phyloP scores from a whole-genome alignment of 805 yeast genomes.

The Candida wancherniae region DNA sequence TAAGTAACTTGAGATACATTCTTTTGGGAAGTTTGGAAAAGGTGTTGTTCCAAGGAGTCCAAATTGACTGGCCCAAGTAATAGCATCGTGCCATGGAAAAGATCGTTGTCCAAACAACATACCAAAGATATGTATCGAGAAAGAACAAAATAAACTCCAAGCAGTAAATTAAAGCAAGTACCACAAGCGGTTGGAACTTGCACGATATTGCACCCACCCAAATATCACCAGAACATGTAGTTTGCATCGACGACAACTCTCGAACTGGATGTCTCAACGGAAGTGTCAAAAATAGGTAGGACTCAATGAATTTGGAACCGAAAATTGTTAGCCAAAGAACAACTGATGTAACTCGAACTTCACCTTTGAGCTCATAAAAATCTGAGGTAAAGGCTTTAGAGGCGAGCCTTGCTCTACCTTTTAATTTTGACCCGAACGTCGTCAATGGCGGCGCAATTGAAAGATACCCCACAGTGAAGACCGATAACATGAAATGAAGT shows the following conservation, averaged over 20 bases:
- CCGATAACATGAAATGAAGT: constrained; percentile 53
- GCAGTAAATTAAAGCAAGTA: constrained; percentile 48
- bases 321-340: constrained; percentile 69
- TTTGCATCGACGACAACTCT: constrained; percentile 54
- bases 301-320: constrained; percentile 69
- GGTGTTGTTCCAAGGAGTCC: constrained; percentile 87
- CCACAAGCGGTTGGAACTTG: constrained; percentile 49
- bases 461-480: constrained; percentile 50
- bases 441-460: constrained; percentile 59
- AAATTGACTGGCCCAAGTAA: constrained; percentile 72
- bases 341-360: constrained; percentile 56
- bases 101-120: constrained; percentile 71
- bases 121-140: constrained; percentile 82
- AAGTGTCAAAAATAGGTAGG: constrained; percentile 85
- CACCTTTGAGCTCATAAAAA: constrained; percentile 48
- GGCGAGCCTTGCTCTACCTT: constrained; percentile 35
- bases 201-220: constrained; percentile 53
- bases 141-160: constrained; percentile 70
- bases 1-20: constrained; percentile 62
- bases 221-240: constrained; percentile 59
- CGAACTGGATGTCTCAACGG: constrained; percentile 79
- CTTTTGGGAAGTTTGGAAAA: constrained; percentile 74
- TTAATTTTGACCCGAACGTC: constrained; percentile 37
- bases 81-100: constrained; percentile 70
- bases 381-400: constrained; percentile 49